Conservation (phyloP, 352 stramenopile species). For the Thalassiosira delicatula region DNA sequence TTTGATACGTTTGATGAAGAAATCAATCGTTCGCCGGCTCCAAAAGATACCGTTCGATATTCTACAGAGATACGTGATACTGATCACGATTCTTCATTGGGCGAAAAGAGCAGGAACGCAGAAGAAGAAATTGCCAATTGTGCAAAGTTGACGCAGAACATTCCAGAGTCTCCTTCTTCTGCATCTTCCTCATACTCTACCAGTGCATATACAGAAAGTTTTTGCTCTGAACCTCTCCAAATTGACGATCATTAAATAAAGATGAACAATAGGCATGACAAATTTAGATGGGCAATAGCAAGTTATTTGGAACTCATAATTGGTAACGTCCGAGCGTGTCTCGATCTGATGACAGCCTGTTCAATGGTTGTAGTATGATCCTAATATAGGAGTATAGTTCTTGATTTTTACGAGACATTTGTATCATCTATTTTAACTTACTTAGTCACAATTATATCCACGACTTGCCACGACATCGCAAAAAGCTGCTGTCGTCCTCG, state of each 20-base stretch:
- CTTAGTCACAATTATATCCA: no score
- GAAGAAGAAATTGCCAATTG: not conserved
- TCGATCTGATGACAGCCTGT: no score
- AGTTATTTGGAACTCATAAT: not conserved
- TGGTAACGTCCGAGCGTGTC: no score
- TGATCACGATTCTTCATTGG: not conserved
- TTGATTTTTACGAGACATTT: no score
- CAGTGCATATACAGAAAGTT: constrained; percentile 35
- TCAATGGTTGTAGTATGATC: no score
- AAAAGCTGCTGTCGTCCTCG: no score
- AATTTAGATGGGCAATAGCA: no score
- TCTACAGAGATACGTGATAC: not conserved
- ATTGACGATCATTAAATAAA: constrained; percentile 11
- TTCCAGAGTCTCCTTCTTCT: constrained; percentile 23
- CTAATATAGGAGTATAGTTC: no score
- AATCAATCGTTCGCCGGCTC: constrained; percentile 7
- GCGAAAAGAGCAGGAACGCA: not conserved
- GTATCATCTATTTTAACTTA: no score
- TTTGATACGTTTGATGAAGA: constrained; percentile 35
- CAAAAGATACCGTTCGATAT: not conserved
- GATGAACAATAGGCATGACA: not conserved
- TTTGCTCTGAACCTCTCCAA: constrained; percentile 4
- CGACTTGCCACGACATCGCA: no score
- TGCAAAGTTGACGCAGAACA: not conserved
- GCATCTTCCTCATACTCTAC: constrained; percentile 12